Percentiles rank a stretch among this genome's conserved stretches.
phyloP scores from a whole-genome alignment of 345 rosid genomes.

The Brassica juncea region DNA sequence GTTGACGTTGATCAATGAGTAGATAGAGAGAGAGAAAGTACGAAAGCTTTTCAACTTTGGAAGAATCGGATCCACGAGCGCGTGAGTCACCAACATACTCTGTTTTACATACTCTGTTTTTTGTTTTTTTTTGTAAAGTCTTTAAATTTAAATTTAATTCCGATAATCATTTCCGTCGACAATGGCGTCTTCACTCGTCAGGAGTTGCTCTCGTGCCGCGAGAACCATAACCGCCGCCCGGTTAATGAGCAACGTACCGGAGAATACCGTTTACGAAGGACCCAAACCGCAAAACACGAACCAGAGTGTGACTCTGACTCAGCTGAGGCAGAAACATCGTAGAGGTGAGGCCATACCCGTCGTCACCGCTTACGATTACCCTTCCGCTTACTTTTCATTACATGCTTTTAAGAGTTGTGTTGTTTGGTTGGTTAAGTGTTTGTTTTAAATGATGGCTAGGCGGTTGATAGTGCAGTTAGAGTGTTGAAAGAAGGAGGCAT shows the following conservation, averaged over 20 bases:
- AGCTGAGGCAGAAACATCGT: constrained; percentile 63
- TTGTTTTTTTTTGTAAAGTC: background rate
- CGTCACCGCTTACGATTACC: constrained; percentile 88
- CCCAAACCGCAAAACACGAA: constrained; percentile 62
- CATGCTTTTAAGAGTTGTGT: background rate
- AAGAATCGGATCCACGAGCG: constrained; percentile 29
- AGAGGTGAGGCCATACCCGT: constrained; percentile 68
- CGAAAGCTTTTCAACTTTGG: constrained; percentile 40
- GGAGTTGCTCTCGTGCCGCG: constrained; percentile 19
- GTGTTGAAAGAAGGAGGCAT: constrained; percentile 87
- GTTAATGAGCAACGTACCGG: constrained; percentile 76
- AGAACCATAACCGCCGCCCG: constrained; percentile 41
- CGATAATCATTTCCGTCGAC: background rate
- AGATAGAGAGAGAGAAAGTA: constrained; percentile 25
- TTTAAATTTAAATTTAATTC: background rate
- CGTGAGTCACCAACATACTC: constrained; percentile 30
- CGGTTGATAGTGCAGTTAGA: constrained; percentile 86
- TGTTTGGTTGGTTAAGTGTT: constrained; percentile 35
- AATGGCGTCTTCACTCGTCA: constrained; percentile 35
- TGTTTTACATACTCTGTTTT: background rate
- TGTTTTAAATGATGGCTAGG: constrained; percentile 55
- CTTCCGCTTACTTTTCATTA: constrained; percentile 50
- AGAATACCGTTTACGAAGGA: constrained; percentile 78
- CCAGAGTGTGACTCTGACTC: constrained; percentile 65
- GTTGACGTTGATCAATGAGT: constrained; percentile 16